Evolutionary conservation across 495 filamentous ascomycete genomes (phyloP).

Genomic region (Penicillium fimorum): DNA sequence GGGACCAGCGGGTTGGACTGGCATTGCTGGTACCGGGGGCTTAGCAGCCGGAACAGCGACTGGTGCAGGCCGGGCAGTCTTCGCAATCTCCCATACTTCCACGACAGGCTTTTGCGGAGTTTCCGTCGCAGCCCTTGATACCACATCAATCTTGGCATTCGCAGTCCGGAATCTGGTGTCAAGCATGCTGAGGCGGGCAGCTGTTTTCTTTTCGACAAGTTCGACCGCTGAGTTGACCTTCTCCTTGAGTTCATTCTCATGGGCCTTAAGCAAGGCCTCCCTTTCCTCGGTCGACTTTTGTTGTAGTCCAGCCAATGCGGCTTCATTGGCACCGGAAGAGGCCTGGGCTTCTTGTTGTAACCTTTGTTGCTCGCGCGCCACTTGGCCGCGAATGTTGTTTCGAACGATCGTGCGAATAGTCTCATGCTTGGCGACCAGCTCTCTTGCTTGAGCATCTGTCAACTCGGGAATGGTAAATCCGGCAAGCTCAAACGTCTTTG

Average conservation of each 20-base stretch:
- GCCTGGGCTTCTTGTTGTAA: conserved; percentile 21
- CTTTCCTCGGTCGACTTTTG: conserved; percentile 55
- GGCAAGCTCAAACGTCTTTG: conserved; percentile 28
- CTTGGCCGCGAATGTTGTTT: conserved; percentile 48
- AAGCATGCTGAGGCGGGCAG: conserved; percentile 74
- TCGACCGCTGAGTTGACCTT: conserved; percentile 47
- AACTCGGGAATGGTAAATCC: conserved; percentile 28
- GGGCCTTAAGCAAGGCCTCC: conserved; percentile 62
- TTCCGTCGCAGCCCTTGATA: conserved; percentile 76
- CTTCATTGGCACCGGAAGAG: conserved; percentile 21
- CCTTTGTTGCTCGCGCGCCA: conserved; percentile 40
- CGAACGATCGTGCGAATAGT: conserved; percentile 63
- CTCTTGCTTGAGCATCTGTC: conserved; percentile 62
- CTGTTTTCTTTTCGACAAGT: conserved; percentile 58
- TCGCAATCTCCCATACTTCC: conserved; percentile 82
- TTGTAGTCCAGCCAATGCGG: conserved; percentile 39
- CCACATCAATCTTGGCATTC: conserved; percentile 70
- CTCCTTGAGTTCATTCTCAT: conserved; percentile 38
- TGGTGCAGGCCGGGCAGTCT: conserved; percentile 62
- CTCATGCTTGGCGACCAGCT: conserved; percentile 62
- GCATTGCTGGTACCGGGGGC: conserved; percentile 22
- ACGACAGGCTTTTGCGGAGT: conserved; percentile 76
- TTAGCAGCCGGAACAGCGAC: conserved; percentile 36
- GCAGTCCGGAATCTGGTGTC: conserved; percentile 65
- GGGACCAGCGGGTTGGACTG: conserved; percentile 6